A percentile compares a stretch with the other conserved stretches of the same genome.
These are phyloP conservation scores for Boletus smithii DNA, from an alignment of 1,284 basidiomycete genomes.

Conservation along the genomic window DNA sequence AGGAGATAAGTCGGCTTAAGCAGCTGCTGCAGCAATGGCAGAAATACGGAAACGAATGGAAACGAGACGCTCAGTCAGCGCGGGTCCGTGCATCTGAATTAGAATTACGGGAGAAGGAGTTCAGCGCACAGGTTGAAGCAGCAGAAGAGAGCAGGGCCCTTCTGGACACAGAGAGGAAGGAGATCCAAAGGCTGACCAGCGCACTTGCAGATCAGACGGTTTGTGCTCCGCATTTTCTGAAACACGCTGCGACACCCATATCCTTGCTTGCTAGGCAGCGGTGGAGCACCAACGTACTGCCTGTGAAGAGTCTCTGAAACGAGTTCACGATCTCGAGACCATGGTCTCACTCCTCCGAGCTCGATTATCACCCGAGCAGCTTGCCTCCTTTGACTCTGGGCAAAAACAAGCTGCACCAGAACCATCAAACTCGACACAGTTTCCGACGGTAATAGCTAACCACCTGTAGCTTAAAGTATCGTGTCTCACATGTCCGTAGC, in stretches of 20 bases:
- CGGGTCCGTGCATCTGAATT: conserved; percentile 18
- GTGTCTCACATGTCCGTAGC: conserved; percentile 15
- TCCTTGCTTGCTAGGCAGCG: conserved; percentile 10
- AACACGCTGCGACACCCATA: neutral
- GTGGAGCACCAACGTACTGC: conserved; percentile 16
- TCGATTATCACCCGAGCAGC: conserved; percentile 22
- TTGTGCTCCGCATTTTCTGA: conserved; percentile 11
- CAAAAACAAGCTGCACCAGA: neutral
- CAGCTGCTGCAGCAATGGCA: conserved; percentile 27
- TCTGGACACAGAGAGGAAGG: conserved; percentile 17
- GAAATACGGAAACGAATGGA: conserved; percentile 28
- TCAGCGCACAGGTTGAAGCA: conserved; percentile 11
- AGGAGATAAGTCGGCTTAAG: conserved; percentile 23
- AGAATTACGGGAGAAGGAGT: conserved; percentile 11
- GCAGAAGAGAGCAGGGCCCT: conserved; percentile 12
- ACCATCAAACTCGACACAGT: neutral
- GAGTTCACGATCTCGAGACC: conserved; percentile 21
- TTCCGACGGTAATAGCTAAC: conserved; percentile 14
- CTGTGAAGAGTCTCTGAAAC: conserved; percentile 16
- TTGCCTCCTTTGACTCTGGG: conserved; percentile 16
- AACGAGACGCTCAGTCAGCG: conserved; percentile 22
- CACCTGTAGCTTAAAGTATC: neutral
- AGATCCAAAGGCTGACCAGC: conserved; percentile 13
- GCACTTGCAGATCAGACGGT: conserved; percentile 25
- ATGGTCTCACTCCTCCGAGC: conserved; percentile 18